Base-by-base conservation (phyloP, 2,329 filamentous ascomycete genomes). In the Cucurbitaria berberidis region DNA sequence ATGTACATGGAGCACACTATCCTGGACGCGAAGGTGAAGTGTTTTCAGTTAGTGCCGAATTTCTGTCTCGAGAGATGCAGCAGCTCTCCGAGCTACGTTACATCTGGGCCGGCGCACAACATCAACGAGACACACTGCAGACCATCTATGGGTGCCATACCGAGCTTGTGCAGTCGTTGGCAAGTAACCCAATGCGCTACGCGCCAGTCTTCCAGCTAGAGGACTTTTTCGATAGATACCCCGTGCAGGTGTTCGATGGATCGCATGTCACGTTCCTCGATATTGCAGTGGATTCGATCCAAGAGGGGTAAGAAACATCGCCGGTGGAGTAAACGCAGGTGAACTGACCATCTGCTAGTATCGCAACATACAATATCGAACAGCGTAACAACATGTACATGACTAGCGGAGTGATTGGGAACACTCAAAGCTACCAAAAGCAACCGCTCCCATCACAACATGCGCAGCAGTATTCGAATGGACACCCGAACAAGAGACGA, bases 141-240 rank as follows among this genome's bases (percentile, higher is more conserved):
- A 84, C 82, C 8, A 88, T 96, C 10, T 93, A 89, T 69, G 84
- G 84, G 22, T 89, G 88, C n/a, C 91, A 96, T 67, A 82, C 85
- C 0, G 89, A 93, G 70, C 81, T 96, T n/a, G 87, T 93, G 47
- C 89, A 90, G 68, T 86, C 84, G 3, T 74, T 91, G 18, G 82
- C 85, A 1, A 86, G 82, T 48, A 90, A 85, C 57, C 82, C 86
- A 0, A 87, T 90, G 82, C 80, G 89, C 9, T 91, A 91, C 62
- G 87, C 87, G 0, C 88, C 90, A 0, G 89, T 90, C 1, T 93
- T 95, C 66, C 90, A 95, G 56, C 83, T 93, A 13, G 91, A 95
- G 59, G 90, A 95, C 68, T 96, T 96, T 74, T 93, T 95, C 63
- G 90, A 95, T 63, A 83, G 91, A 24, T 96, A 96, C 18, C 86